Evolutionary conservation across 208 protist species (phyloP).

Genomic region (Naegleria lovaniensis): DNA sequence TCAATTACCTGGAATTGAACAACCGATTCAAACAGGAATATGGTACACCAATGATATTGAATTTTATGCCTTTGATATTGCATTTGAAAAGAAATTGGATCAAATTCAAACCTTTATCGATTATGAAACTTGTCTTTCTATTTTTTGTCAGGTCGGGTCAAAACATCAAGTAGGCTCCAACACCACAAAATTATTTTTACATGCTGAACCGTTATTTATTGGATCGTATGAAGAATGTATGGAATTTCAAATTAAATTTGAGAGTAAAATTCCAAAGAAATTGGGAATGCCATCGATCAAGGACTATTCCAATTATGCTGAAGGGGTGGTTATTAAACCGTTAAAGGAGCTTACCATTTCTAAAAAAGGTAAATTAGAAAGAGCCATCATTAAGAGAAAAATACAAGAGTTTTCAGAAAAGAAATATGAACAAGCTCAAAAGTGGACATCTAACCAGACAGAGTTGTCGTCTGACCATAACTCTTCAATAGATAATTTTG

Average conservation of each 20-base stretch:
- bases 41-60: constrained; percentile 8
- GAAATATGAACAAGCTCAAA: neutral
- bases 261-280: neutral
- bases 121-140: neutral
- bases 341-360: neutral
- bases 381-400: neutral
- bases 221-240: neutral
- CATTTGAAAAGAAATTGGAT: neutral
- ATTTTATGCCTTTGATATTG: constrained; percentile 25
- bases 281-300: neutral
- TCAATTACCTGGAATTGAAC: neutral
- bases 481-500: neutral
- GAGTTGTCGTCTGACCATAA: neutral
- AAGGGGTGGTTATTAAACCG: constrained; percentile 1
- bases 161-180: too few relatives aligned
- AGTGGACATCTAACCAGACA: neutral
- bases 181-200: neutral
- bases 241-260: neutral
- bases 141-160: too few relatives aligned
- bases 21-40: neutral
- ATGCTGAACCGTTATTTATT: constrained; percentile 15
- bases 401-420: neutral
- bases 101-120: neutral
- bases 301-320: neutral
- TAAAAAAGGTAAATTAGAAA: too few relatives aligned